These are phyloP conservation scores for Chaetomidium leptoderma DNA, from an alignment of 495 filamentous ascomycete species.

Conservation along the genomic window DNA sequence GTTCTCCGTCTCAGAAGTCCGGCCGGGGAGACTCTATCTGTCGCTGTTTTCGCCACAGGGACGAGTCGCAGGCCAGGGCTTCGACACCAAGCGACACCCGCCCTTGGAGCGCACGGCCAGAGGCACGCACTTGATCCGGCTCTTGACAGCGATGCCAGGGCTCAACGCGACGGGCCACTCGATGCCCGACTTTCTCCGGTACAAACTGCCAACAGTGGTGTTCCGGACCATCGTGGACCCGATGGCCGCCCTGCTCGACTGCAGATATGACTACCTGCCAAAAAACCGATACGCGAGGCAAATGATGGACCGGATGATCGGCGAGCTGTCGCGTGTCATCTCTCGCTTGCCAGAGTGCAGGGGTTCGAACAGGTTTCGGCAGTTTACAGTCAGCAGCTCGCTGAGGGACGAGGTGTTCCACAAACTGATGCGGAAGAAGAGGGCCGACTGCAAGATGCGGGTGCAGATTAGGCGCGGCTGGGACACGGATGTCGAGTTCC, in stretches of 20 bases:
- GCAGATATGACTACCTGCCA: slow-evolving; percentile 64
- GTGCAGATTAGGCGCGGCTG: slow-evolving; percentile 51
- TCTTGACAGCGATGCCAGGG: slow-evolving; percentile 28
- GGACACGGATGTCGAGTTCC: slow-evolving; percentile 68
- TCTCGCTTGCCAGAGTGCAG: slow-evolving; percentile 55
- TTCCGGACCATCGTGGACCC: slow-evolving; percentile 73
- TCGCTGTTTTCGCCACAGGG: slow-evolving; percentile 17
- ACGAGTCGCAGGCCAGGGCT: neutral
- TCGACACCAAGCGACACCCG: slow-evolving; percentile 21
- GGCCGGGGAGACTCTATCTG: slow-evolving; percentile 34
- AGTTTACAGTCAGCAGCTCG: slow-evolving; percentile 50
- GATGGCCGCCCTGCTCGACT: slow-evolving; percentile 67
- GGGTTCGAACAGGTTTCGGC: slow-evolving; percentile 52
- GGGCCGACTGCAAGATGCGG: slow-evolving; percentile 61
- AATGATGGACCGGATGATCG: slow-evolving; percentile 63
- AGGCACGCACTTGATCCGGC: slow-evolving; percentile 27
- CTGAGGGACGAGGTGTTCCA: slow-evolving; percentile 43
- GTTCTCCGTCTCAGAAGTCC: slow-evolving; percentile 60
- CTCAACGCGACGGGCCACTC: slow-evolving; percentile 29
- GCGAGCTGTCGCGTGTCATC: slow-evolving; percentile 42
- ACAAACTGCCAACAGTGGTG: slow-evolving; percentile 69
- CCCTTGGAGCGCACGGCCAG: slow-evolving; percentile 24
- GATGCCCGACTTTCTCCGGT: slow-evolving; percentile 27
- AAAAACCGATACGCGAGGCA: slow-evolving; percentile 57
- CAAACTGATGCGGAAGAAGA: slow-evolving; percentile 42